Percentiles rank a stretch among this genome's conserved stretches.
phyloP scores from a whole-genome alignment of 305 asterid genomes.

The Solanum hybrid region DNA sequence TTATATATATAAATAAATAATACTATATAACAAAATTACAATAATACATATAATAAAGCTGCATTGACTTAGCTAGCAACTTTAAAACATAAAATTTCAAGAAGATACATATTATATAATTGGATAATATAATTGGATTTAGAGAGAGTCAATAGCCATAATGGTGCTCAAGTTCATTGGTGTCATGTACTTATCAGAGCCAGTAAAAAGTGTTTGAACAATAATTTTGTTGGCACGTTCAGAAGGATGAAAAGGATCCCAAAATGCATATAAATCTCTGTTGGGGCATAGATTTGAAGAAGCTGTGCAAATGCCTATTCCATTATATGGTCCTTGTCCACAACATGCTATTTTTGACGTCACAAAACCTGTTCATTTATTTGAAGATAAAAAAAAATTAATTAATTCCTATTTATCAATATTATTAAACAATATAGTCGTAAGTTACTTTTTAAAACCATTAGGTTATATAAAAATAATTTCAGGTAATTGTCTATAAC shows the following conservation, averaged over 20 bases:
- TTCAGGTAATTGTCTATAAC: background rate
- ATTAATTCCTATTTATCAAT: background rate
- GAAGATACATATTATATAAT: background rate
- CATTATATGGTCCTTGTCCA: constrained; percentile 49
- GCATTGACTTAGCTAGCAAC: background rate
- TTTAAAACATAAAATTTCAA: background rate
- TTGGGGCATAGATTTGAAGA: constrained; percentile 36
- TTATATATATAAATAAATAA: too few species aligned
- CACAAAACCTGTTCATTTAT: constrained; percentile 21
- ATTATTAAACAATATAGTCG: background rate
- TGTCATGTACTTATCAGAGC: constrained; percentile 34
- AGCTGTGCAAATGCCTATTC: constrained; percentile 34
- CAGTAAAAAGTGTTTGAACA: constrained; percentile 28
- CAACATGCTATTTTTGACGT: constrained; percentile 46
- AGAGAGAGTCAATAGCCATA: constrained; percentile 35
- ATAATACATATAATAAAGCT: background rate
- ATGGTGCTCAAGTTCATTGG: constrained; percentile 58
- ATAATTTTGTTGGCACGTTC: constrained; percentile 40
- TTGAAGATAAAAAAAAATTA: background rate
- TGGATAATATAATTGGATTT: background rate
- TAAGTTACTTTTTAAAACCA: background rate
- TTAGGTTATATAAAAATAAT: background rate
- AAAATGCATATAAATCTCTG: constrained; percentile 37
- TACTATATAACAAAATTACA: background rate
- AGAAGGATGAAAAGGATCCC: constrained; percentile 56